Evolutionary conservation across 176 grass and related monocot species (phyloP), one percentile per base, ranked within the genome.

Genomic region (Oryza coarctata): DNA sequence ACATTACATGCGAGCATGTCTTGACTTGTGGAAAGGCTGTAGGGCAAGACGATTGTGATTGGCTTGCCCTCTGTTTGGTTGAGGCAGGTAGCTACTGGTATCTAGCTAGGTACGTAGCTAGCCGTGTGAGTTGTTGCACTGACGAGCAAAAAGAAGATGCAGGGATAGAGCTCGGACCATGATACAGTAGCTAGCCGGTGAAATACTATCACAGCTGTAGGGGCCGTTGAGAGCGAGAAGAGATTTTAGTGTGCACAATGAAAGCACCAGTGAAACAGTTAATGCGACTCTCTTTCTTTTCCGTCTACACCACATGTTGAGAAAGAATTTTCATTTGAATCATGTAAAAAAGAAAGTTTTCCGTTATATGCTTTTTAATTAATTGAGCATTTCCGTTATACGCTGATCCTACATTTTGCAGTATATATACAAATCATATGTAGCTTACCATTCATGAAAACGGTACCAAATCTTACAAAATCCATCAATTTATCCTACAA

Each of bases 61-160:
- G 66, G 64, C 2, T 67, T 4, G 57, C 4, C 29, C 3, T 52
- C 49, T 14, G 32, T 17, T 33, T n/a, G 31, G 32, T 22, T 36
- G 52, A 58, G 52, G 20, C 18, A 50, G 49, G 17, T 18, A 17
- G 49, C 15, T 8, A 17, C 4, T n/a, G 40, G 5, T 52, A 52
- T 17, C 49, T 52, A 52, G 49, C 49, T 52, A 22, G 14, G 38
- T 20, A 50, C 9, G 8, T 22, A 55, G 50, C 66, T 68, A 33
- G 33, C 9, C 20, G 66, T 69, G 34, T 36, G 66, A 69, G 34
- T 12, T 25, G 33, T 22, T 65, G 63, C 27, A 23, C 67, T 40
- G 35, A 40, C 67, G 28, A 70, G 67, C 67, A 70, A 70, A 70
- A 68, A 68, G 32, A 70, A 26, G 22, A 40, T 70, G 67, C 67